Base-by-base conservation (phyloP, 164 flowering plant species). In the Sedum album region DNA sequence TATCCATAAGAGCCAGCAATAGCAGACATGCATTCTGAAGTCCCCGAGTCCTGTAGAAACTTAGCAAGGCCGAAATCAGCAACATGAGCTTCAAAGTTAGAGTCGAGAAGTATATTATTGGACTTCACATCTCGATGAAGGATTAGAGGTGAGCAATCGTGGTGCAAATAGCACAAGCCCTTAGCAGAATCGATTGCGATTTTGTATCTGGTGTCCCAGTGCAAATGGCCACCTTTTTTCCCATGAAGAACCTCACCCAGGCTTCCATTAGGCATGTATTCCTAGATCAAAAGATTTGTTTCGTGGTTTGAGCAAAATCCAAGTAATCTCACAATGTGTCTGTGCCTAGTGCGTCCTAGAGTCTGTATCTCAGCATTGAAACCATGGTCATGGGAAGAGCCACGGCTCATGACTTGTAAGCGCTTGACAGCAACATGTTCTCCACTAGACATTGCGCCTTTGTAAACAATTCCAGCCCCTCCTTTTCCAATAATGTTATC, bases 1-100 rank as follows among this genome's bases (percentile, higher is more conserved):
- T 95, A 92, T 11, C 97, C 99, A 73, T 90, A 95, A 15, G 97
- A 90, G 26, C 99, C 99, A 42, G 97, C 99, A 76, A 92, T 89
- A 35, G 99, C 97, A 28, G 97, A 95, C 97, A 95, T 95, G 87
- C 96, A 88, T 72, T 95, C 97, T 0, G 99, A 95, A n/a, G 99
- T 80, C 65, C 96, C 97, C 0, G 97, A 92, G 77, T 95, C 97
- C 69, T 90, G 99, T 70, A 95, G 76, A 69, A 94, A 94, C 79
- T 94, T 94, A 72, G 98, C 98, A 21, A 94, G 97, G 31, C 98
- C 98, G 64, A 94, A 94, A 79, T 94, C 98, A 25, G 98, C 98
- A 31, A 94, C 98, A 77, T 91, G 98, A n/a, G 98, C 98, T 79
- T 91, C 97, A 70, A 85, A 84, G 76, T 68, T 76, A 46, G 89